A percentile compares a stretch with the other conserved stretches of the same genome.
Conservation (phyloP, 768 basidiomycete species). For the Ramaria sp. region DNA sequence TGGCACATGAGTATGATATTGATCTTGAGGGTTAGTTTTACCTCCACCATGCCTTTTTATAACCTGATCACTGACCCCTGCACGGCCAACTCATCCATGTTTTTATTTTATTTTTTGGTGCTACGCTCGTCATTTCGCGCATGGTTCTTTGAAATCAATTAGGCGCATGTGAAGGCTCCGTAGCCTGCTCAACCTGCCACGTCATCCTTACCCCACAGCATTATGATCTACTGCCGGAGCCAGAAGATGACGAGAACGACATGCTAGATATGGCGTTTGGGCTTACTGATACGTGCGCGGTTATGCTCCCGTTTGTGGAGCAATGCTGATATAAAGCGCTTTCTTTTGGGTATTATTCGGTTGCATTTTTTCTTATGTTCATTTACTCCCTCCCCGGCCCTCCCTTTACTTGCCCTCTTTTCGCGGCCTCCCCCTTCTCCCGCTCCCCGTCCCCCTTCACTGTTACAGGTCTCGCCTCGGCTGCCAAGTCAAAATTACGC, state of each 20-base stretch:
- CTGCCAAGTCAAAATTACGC: constrained; percentile 54
- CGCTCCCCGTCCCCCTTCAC: no score
- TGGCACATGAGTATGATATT: constrained; percentile 93
- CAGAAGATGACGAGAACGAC: constrained; percentile 96
- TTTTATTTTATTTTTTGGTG: no score
- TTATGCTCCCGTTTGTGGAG: background rate
- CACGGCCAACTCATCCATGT: background rate
- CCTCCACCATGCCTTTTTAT: background rate
- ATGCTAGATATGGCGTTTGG: constrained; percentile 99
- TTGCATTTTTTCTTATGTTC: background rate
- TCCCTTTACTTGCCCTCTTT: no score
- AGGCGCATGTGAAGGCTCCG: constrained; percentile 96
- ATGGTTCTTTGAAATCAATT: background rate
- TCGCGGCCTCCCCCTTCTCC: no score
- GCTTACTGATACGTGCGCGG: constrained; percentile 75
- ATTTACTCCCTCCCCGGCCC: background rate
- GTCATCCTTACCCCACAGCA: constrained; percentile 73
- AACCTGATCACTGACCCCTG: background rate
- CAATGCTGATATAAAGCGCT: constrained; percentile 28
- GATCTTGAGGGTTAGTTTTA: constrained; percentile 76
- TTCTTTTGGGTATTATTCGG: background rate
- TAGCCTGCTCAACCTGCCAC: constrained; percentile 97
- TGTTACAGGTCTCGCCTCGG: constrained; percentile 32
- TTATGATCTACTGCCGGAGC: constrained; percentile 84
- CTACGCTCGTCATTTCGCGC: no score